Conservation (phyloP, 148 eudicot species). For the Spergularia bocconei region DNA sequence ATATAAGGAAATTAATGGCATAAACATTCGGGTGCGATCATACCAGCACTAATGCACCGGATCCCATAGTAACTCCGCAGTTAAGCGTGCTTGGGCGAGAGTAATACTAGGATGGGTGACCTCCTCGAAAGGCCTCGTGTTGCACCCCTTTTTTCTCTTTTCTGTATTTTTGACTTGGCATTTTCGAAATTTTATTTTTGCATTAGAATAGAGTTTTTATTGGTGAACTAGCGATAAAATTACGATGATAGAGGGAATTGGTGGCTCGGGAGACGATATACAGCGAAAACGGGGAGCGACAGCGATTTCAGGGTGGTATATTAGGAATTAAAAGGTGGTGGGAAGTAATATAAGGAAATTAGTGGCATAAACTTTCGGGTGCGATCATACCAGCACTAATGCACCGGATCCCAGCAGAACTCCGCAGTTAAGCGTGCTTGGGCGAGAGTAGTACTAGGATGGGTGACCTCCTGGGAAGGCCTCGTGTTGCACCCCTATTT, state of each 20-base stretch:
- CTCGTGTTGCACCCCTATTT: conserved; percentile 41
- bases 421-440: conserved; percentile 51
- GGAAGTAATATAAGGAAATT: too few species aligned
- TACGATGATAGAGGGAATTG: too few species aligned
- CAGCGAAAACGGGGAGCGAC: too few species aligned
- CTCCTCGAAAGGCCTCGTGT: conserved; percentile 40
- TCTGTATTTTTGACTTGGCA: too few species aligned
- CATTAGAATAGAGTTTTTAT: too few species aligned
- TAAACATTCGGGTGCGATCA: conserved; percentile 27
- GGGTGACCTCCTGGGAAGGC: conserved; percentile 39
- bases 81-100: conserved; percentile 53
- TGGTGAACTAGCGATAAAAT: too few species aligned
- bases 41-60: conserved; percentile 55
- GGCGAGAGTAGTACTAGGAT: conserved; percentile 46
- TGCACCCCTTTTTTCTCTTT: conserved; percentile 29
- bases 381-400: conserved; percentile 55
- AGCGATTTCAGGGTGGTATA: too few species aligned
- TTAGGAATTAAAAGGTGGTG: too few species aligned
- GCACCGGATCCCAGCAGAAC: conserved; percentile 55
- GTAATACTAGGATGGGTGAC: conserved; percentile 43
- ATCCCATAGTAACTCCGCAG: conserved; percentile 53
- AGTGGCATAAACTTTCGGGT: not conserved
- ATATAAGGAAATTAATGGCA: too few species aligned
- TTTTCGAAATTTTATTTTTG: too few species aligned
- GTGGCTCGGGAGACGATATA: too few species aligned